A percentile compares a stretch with the other conserved stretches of the same genome.
phyloP scores from a whole-genome alignment of 805 yeast genomes.

The Saccharomycopsis amapae region DNA sequence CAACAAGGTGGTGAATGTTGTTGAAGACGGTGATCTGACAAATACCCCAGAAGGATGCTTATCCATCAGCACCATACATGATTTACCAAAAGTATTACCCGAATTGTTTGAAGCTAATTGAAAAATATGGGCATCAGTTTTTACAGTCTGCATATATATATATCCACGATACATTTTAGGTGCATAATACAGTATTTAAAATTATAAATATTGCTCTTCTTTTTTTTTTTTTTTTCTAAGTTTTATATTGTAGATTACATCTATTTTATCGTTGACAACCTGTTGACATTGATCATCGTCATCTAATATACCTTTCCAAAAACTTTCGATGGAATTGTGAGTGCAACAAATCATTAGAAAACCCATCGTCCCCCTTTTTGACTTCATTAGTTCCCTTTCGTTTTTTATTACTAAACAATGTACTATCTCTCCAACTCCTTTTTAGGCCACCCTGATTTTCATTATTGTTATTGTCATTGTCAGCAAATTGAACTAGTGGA shows the following conservation, averaged over 20 bases:
- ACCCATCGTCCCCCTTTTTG: background rate
- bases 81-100: constrained; percentile 44
- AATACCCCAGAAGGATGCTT: constrained; percentile 38
- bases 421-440: constrained; percentile 2
- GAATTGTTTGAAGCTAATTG: constrained; percentile 37
- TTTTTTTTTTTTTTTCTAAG: too few species aligned
- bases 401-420: constrained; percentile 14
- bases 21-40: constrained; percentile 57
- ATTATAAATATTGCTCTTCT: too few species aligned
- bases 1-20: constrained; percentile 61
- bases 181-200: too few species aligned
- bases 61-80: constrained; percentile 52
- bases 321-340: constrained; percentile 17
- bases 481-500: constrained; percentile 10
- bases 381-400: background rate
- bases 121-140: too few species aligned
- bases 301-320: constrained; percentile 11
- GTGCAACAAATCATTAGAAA: constrained; percentile 11
- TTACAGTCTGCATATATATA: too few species aligned
- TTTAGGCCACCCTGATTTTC: background rate
- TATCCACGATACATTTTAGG: too few species aligned
- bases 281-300: background rate
- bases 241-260: too few species aligned
- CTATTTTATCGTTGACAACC: too few species aligned
- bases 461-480: background rate